Conservation (phyloP, 805 yeast species). For the Ogataea minuta region DNA sequence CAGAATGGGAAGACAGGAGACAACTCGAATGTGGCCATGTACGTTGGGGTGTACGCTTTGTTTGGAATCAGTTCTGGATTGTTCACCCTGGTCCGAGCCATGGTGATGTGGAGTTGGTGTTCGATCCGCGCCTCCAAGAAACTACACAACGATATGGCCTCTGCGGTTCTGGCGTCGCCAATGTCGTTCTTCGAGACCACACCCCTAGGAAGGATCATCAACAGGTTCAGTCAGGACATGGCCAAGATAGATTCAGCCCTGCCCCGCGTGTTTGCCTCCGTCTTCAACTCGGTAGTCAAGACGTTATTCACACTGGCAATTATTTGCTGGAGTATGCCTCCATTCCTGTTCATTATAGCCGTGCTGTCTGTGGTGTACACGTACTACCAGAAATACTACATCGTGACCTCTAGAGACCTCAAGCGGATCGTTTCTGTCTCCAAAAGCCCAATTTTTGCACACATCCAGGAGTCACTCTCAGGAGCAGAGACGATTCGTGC, state of each 20-base stretch:
- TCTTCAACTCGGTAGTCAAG: conserved; percentile 43
- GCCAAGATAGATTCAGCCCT: conserved; percentile 53
- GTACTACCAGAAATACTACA: conserved; percentile 69
- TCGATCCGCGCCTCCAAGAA: conserved; percentile 54
- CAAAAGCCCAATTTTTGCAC: conserved; percentile 76
- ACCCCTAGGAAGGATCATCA: conserved; percentile 64
- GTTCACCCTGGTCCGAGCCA: conserved; percentile 44
- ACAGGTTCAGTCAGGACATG: conserved; percentile 64
- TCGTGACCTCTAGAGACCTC: conserved; percentile 71
- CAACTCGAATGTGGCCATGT: conserved; percentile 44
- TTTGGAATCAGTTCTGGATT: conserved; percentile 54
- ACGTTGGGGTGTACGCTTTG: conserved; percentile 52
- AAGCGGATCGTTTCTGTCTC: conserved; percentile 70
- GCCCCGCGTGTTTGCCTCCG: conserved; percentile 51
- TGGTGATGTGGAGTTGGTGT: conserved; percentile 48
- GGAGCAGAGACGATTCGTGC: conserved; percentile 83
- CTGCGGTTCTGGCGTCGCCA: conserved; percentile 53
- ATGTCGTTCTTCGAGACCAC: conserved; percentile 70
- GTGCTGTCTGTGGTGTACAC: conserved; percentile 54
- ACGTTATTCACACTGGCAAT: conserved; percentile 50
- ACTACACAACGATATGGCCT: conserved; percentile 58
- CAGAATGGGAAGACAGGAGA: conserved; percentile 40
- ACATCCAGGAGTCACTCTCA: conserved; percentile 73
- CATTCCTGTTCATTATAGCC: conserved; percentile 46
- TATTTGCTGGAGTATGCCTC: conserved; percentile 54